phyloP scores from a whole-genome alignment of 176 grass and related monocot species.

The Dendrocalamus sinicus region DNA sequence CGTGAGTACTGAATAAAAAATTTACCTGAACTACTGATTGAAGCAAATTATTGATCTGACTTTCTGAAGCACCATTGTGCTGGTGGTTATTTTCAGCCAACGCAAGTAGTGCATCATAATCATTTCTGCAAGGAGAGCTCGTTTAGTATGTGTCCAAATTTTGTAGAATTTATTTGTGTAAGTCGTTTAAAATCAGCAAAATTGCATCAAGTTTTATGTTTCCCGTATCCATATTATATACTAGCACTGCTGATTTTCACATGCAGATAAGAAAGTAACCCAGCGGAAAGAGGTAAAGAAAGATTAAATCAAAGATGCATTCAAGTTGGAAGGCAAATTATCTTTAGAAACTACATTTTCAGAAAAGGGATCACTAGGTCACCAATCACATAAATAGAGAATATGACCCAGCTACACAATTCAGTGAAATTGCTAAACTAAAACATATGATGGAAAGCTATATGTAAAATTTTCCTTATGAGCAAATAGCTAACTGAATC shows the following conservation, averaged over 20 bases:
- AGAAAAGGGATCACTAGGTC: neutral
- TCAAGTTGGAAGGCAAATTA: slow-evolving; percentile 20
- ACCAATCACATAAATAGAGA: slow-evolving; percentile 20
- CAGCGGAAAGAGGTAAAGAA: slow-evolving; percentile 26
- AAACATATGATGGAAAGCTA: no score
- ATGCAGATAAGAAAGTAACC: slow-evolving; percentile 5
- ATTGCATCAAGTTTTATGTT: slow-evolving; percentile 26
- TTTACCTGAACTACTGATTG: slow-evolving; percentile 85
- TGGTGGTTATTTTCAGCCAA: slow-evolving; percentile 90
- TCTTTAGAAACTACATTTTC: slow-evolving; percentile 1
- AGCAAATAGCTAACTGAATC: no score
- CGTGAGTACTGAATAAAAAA: neutral
- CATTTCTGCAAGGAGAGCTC: slow-evolving; percentile 57
- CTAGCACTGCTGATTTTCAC: slow-evolving; percentile 5
- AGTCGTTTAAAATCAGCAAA: slow-evolving; percentile 19
- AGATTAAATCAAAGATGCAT: slow-evolving; percentile 28
- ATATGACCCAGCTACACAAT: neutral
- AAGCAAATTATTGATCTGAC: slow-evolving; percentile 82
- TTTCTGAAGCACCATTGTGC: slow-evolving; percentile 83
- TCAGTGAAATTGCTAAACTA: no score
- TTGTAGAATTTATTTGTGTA: neutral
- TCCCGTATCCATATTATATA: neutral
- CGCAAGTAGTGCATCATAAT: slow-evolving; percentile 80
- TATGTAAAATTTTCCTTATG: no score
- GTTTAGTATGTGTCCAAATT: slow-evolving; percentile 6